Evolutionary conservation across 345 rosid species (phyloP).

Genomic region (Punica granatum): DNA sequence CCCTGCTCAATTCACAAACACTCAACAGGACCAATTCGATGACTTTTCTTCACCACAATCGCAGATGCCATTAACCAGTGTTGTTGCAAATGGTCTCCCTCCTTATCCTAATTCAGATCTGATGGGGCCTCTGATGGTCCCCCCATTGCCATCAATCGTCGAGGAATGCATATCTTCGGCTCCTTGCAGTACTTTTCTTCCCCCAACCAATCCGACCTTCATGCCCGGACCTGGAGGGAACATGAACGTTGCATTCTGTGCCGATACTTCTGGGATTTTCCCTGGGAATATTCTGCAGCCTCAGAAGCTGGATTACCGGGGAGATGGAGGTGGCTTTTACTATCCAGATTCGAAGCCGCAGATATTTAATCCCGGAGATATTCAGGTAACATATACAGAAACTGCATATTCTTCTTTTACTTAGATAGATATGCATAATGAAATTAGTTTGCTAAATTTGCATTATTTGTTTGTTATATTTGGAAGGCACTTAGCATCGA

Average conservation of each 20-base stretch:
- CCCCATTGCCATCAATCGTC: conserved; percentile 28
- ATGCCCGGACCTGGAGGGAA: conserved; percentile 37
- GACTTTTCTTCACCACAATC: conserved; percentile 27
- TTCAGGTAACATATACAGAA: conserved; percentile 62
- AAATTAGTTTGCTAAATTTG: background rate
- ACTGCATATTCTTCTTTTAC: background rate
- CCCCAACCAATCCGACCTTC: conserved; percentile 25
- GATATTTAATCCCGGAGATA: conserved; percentile 50
- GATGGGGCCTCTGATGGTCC: conserved; percentile 22
- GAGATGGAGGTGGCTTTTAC: conserved; percentile 59
- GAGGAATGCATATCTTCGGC: conserved; percentile 76
- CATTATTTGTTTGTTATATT: background rate
- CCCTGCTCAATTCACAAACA: conserved; percentile 17
- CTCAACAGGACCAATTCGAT: conserved; percentile 52
- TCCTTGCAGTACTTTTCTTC: conserved; percentile 52
- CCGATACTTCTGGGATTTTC: conserved; percentile 40
- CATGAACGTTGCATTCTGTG: conserved; percentile 35
- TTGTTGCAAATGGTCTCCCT: conserved; percentile 24
- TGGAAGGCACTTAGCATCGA: conserved; percentile 46
- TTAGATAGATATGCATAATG: too few relatives aligned
- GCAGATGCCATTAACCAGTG: conserved; percentile 26
- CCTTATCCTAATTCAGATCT: conserved; percentile 24
- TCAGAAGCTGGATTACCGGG: conserved; percentile 51
- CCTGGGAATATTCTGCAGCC: conserved; percentile 34
- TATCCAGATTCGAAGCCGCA: conserved; percentile 42